Evolutionary conservation across 2,329 filamentous ascomycete genomes (phyloP), one percentile per base, ranked within the genome.

Genomic region (Dactylellina sp.): DNA sequence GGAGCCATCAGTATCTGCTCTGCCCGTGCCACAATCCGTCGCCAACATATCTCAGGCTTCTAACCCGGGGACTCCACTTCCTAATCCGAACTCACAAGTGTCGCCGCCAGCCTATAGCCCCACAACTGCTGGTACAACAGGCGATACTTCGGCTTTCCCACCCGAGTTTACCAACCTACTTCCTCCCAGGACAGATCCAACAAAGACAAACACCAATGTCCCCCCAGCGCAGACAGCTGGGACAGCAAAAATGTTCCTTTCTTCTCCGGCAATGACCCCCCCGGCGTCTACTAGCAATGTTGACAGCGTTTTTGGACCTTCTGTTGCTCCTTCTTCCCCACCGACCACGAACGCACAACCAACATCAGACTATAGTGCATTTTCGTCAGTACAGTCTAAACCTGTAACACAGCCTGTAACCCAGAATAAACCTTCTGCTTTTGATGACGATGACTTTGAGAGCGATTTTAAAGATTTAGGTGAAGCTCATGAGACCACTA

Each of bases 401-500:
- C 61, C 61, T 24, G 71, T 79, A n/a, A 71, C 78, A 25, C 77
- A 80, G 44, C 79, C 79, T n/a, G n/a, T n/a, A n/a, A 22, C 77
- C 80, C 79, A 78, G 81, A 14, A 84, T 84, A 76, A 82, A 32
- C 35, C 28, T 5, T 32, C 85, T 20, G 85, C 87, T 1, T 92
- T 93, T 79, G 89, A 91, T 74, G 85, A 86, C 62, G 91, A 93
- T 56, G 75, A 76, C 42, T 87, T 93, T 72, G 91, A 92, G 55
- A 87, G 89, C 76, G 91, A 92, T 44, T 95, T 95, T 77, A 90
- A 92, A 78, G 91, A 91, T 63, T 86, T 96, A 14, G 89, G 92
- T 71, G 92, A 96, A 79, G 92, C 92, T 47, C 92, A 92, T 79
- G 92, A 95, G 81, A 91, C 82, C 5, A 82, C 82, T 55, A 83